Evolutionary conservation across 306 rosid species (phyloP).

Genomic region (Rosa lucieae): DNA sequence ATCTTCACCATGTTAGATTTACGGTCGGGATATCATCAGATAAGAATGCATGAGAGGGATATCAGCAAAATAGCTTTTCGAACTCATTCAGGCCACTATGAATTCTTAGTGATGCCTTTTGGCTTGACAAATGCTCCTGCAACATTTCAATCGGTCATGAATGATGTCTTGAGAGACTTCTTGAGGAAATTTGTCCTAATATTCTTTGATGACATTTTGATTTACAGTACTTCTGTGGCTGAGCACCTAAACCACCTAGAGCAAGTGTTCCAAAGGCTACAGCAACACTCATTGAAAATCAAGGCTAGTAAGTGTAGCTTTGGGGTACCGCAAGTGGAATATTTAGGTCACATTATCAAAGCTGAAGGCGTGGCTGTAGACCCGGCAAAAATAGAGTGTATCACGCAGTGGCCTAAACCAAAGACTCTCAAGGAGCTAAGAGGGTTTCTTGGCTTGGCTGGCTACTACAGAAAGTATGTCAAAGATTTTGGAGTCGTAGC

Average conservation of each 20-base stretch:
- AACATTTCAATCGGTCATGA: background rate
- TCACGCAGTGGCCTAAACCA: too few species aligned
- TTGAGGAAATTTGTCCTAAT: background rate
- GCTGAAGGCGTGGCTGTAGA: too few species aligned
- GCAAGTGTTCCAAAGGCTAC: too few species aligned
- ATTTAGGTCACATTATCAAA: too few species aligned
- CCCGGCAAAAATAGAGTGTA: too few species aligned
- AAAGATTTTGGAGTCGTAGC: background rate
- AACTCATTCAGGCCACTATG: background rate
- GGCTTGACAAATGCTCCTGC: background rate
- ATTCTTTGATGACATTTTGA: background rate
- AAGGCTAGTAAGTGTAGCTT: too few species aligned
- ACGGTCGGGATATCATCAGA: background rate
- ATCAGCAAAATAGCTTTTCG: background rate
- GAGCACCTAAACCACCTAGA: too few species aligned
- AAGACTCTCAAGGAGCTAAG: background rate
- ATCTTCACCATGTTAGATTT: background rate
- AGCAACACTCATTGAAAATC: too few species aligned
- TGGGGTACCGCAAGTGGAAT: too few species aligned
- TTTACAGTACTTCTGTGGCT: background rate
- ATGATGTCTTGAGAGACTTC: accelerated
- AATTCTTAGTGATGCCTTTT: background rate
- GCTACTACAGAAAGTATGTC: background rate
- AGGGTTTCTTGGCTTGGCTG: accelerated
- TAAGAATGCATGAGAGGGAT: background rate